These are phyloP conservation scores for Didymella keratinophila DNA, from an alignment of 2,329 filamentous ascomycete species.

Conservation along the genomic window DNA sequence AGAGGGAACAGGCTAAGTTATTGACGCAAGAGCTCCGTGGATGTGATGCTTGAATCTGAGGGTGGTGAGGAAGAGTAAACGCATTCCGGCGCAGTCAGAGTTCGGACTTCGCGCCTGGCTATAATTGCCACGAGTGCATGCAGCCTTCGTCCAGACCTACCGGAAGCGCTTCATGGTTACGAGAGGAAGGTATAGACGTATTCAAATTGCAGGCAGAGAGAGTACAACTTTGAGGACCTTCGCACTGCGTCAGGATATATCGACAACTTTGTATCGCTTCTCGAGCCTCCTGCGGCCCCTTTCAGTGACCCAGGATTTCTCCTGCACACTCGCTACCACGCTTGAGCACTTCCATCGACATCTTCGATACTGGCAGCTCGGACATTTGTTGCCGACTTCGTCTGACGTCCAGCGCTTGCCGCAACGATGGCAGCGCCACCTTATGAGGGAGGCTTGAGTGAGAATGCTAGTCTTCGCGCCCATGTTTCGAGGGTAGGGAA, in stretches of 20 bases:
- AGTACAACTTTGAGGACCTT: no score
- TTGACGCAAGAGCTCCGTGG: background rate
- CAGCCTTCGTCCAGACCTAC: background rate
- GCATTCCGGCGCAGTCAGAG: no score
- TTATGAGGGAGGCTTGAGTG: background rate
- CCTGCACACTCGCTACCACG: background rate
- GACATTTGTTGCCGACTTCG: conserved; percentile 2
- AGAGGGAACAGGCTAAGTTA: background rate
- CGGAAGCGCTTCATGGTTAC: background rate
- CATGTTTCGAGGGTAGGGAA: background rate
- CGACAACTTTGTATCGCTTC: background rate
- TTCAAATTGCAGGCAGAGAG: conserved; percentile 23
- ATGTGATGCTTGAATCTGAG: background rate
- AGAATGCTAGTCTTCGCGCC: background rate
- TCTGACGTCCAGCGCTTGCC: conserved; percentile 9
- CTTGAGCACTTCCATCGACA: conserved; percentile 7
- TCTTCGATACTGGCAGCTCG: conserved; percentile 4
- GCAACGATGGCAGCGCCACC: conserved; percentile 7
- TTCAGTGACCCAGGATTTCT: background rate
- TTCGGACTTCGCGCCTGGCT: background rate
- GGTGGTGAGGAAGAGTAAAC: no score
- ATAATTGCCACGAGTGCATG: background rate
- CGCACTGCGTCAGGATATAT: background rate
- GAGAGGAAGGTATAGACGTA: background rate
- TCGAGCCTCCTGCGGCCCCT: background rate